These are phyloP conservation scores for Biscutella auriculata DNA, from an alignment of 441 rosid genomes.

Conservation along the genomic window DNA sequence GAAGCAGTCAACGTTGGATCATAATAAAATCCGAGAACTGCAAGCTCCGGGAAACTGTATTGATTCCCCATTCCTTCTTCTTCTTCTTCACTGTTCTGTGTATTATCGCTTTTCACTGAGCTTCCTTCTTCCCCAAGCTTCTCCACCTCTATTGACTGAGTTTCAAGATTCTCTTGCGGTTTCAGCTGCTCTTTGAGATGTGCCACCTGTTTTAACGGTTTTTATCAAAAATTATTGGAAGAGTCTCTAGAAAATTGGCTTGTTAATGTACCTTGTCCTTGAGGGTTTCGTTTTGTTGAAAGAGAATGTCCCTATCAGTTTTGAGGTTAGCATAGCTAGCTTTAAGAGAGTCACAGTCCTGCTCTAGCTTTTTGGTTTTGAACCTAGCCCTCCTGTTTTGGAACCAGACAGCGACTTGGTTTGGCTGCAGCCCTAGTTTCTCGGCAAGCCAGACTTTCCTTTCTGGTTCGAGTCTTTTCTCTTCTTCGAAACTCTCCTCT, in stretches of 20 bases:
- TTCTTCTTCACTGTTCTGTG: conserved; percentile 3
- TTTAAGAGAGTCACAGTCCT: conserved; percentile 38
- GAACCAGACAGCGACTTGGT: conserved; percentile 65
- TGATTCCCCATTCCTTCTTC: not conserved
- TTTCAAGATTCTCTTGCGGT: not conserved
- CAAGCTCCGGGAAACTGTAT: conserved; percentile 22
- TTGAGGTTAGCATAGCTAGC: conserved; percentile 44
- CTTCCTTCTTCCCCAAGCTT: conserved; percentile 17
- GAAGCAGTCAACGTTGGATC: conserved; percentile 10
- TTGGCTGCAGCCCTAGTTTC: conserved; percentile 55
- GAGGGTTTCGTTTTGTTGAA: conserved; percentile 34
- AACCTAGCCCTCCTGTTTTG: conserved; percentile 59
- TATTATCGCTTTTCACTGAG: not conserved
- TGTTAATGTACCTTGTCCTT: conserved; percentile 33
- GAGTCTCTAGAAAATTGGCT: not conserved
- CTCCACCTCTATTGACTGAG: not conserved
- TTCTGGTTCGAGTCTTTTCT: conserved; percentile 55
- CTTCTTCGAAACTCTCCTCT: conserved; percentile 49
- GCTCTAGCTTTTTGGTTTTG: conserved; percentile 51
- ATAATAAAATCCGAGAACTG: conserved; percentile 13
- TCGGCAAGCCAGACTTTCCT: conserved; percentile 46
- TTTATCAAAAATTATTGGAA: not conserved
- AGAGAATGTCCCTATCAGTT: conserved; percentile 36
- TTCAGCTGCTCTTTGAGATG: conserved; percentile 14
- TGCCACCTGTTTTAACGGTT: conserved; percentile 6